Evolutionary conservation across 2,329 filamentous ascomycete species (phyloP).

Genomic region (Biscogniauxia mediterranea): DNA sequence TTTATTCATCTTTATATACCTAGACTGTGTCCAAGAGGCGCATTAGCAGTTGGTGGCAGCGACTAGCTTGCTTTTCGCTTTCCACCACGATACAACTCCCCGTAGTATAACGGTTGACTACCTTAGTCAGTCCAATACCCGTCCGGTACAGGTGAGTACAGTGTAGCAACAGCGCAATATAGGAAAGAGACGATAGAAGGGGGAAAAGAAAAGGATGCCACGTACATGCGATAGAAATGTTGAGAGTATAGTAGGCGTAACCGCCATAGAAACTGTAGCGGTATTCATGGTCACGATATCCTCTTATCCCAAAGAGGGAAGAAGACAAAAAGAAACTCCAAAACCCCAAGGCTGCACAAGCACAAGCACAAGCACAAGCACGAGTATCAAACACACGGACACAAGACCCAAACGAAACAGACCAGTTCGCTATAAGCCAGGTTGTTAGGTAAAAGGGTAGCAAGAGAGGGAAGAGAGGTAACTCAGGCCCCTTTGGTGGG

Average conservation of each 20-base stretch:
- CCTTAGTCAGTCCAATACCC: background rate
- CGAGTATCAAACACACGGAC: background rate
- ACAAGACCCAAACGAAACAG: background rate
- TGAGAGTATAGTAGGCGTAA: conserved; percentile 83
- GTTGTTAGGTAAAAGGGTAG: too few relatives aligned
- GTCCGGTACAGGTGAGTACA: background rate
- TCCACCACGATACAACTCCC: background rate
- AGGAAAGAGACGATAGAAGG: background rate
- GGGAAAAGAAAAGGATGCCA: conserved; percentile 15
- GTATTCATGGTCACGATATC: conserved; percentile 52
- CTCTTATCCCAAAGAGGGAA: conserved; percentile 1
- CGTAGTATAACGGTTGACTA: too few relatives aligned
- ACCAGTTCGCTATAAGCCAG: background rate
- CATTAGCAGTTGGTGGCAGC: background rate
- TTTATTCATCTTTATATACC: background rate
- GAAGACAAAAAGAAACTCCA: conserved; percentile 3
- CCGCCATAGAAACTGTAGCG: conserved; percentile 74
- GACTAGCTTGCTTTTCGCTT: background rate
- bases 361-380: background rate
- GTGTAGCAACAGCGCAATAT: conserved; percentile 1
- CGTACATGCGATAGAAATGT: conserved; percentile 84
- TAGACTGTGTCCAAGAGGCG: background rate
- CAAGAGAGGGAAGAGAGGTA: background rate
- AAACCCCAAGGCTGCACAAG: background rate
- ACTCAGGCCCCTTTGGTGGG: background rate